Evolutionary conservation across 139 green algal genomes (phyloP), one percentile per base, ranked within the genome.

Genomic region (Tetraselmis chui): DNA sequence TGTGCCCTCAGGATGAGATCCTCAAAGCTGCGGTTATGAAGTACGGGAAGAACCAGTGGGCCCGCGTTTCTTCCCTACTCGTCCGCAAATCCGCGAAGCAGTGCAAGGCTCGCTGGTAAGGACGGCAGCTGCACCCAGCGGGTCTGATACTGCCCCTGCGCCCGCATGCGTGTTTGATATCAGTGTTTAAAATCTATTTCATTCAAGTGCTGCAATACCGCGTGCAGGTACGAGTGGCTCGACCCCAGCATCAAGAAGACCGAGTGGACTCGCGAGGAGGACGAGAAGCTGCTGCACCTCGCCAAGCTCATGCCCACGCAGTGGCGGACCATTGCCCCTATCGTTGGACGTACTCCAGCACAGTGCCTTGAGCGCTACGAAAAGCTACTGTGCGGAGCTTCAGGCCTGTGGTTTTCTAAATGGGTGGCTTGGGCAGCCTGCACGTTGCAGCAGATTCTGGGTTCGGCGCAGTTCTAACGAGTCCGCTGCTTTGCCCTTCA

Each of bases 21-120:
- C 92, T 99, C 32, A 99, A 99, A 87, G 97, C 97, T 25, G 97
- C 97, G 28, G 97, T 99, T 1, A 99, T 99, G 97, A 99, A 99
- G 83, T 98, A 97, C 91, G 94, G 93, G 18, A 87, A 97, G 0
- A 97, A 98, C 84, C 93, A 96, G 85, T 97, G 93, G 94, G 88
- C 95, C 28, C 91, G 95, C 77, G 95, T 99, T 76, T 97, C 93
- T 0, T 98, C 97, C 18, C 91, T 99, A 76, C 90, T 99, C 5
- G 94, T 97, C 22, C 93, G 97, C 29, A 99, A 99, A 89, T 97
- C 92, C 0, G 95, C 97, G 31, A 99, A 99, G 88, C 97, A 99
- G 88, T 99, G 97, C 95, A 99, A 99, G 82, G 96, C 97, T 18
- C 90, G 97, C 78, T 99, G 97, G 97, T 97, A 87, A n/a, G n/a